Conservation (phyloP, 208 protist species). For the Crithidia bombi region DNA sequence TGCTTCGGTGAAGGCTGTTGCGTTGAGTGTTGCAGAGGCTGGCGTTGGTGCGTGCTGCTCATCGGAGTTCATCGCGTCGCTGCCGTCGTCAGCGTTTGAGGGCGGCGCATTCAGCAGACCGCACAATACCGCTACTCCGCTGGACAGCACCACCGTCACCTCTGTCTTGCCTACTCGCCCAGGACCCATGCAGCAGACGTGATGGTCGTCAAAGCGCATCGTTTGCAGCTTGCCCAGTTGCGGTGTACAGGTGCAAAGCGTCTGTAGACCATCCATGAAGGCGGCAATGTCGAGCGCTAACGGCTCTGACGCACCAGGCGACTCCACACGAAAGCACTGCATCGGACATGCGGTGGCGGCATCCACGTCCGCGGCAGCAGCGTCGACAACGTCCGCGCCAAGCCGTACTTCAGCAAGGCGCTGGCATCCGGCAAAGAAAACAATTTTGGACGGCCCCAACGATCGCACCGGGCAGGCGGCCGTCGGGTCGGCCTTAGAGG, state of each 20-base stretch:
- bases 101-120: slow-evolving; percentile 18
- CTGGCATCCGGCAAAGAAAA: slow-evolving; percentile 62
- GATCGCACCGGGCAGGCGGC: slow-evolving; percentile 11
- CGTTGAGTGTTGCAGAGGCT: neutral
- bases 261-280: slow-evolving; percentile 24
- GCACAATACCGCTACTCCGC: slow-evolving; percentile 52
- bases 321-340: slow-evolving; percentile 37
- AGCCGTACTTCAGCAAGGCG: slow-evolving; percentile 53
- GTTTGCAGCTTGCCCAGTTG: slow-evolving; percentile 37
- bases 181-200: slow-evolving; percentile 42
- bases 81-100: neutral
- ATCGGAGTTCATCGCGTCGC: too few relatives aligned
- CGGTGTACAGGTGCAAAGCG: slow-evolving; percentile 40
- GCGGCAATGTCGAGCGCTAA: slow-evolving; percentile 36
- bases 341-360: slow-evolving; percentile 27
- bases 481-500: slow-evolving; percentile 15
- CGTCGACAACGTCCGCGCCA: slow-evolving; percentile 1
- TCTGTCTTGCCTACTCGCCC: slow-evolving; percentile 47
- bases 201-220: slow-evolving; percentile 42
- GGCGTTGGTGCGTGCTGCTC: too few relatives aligned
- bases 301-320: neutral
- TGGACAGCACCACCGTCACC: slow-evolving; percentile 61
- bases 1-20: neutral
- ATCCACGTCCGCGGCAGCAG: neutral
- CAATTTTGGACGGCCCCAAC: slow-evolving; percentile 27